phyloP scores from a whole-genome alignment of 1,284 basidiomycete species.

The Fomitiporia mediterranea region DNA sequence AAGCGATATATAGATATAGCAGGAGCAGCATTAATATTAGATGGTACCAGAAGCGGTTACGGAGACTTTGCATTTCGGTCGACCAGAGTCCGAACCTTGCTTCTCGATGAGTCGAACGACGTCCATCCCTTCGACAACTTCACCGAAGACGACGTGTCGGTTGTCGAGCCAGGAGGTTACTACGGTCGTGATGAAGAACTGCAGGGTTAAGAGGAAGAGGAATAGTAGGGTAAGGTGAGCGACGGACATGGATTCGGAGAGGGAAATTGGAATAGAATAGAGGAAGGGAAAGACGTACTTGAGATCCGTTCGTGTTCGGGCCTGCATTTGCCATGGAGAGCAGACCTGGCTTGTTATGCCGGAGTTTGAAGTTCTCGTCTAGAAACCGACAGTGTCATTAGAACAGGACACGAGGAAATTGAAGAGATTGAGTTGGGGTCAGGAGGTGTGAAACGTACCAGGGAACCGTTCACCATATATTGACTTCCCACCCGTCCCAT shows the following conservation, averaged over 20 bases:
- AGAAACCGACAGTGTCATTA: neutral
- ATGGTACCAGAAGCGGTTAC: slow-evolving; percentile 49
- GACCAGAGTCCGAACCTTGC: slow-evolving; percentile 48
- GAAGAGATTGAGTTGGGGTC: neutral
- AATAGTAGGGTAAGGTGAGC: no score
- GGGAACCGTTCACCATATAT: slow-evolving; percentile 87
- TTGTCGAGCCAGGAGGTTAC: slow-evolving; percentile 72
- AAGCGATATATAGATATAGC: slow-evolving; percentile 32
- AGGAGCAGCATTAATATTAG: neutral
- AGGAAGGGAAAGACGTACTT: slow-evolving; percentile 2
- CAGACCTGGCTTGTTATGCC: slow-evolving; percentile 80
- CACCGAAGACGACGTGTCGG: slow-evolving; percentile 78
- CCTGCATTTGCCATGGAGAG: slow-evolving; percentile 91
- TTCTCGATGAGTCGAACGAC: slow-evolving; percentile 65
- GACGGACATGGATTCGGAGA: slow-evolving; percentile 31
- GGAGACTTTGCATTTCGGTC: slow-evolving; percentile 40
- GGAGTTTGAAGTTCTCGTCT: slow-evolving; percentile 85
- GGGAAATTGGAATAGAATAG: neutral
- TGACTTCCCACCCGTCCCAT: slow-evolving; percentile 90
- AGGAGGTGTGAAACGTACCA: slow-evolving; percentile 37
- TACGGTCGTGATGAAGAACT: slow-evolving; percentile 69
- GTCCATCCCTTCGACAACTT: slow-evolving; percentile 59
- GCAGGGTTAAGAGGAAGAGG: slow-evolving; percentile 46
- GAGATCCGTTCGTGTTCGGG: slow-evolving; percentile 64
- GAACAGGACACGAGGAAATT: slow-evolving; percentile 3